A percentile compares a stretch with the other conserved stretches of the same genome.
These are phyloP conservation scores for Trametes punicea DNA, from an alignment of 768 basidiomycete species.

Conservation along the genomic window DNA sequence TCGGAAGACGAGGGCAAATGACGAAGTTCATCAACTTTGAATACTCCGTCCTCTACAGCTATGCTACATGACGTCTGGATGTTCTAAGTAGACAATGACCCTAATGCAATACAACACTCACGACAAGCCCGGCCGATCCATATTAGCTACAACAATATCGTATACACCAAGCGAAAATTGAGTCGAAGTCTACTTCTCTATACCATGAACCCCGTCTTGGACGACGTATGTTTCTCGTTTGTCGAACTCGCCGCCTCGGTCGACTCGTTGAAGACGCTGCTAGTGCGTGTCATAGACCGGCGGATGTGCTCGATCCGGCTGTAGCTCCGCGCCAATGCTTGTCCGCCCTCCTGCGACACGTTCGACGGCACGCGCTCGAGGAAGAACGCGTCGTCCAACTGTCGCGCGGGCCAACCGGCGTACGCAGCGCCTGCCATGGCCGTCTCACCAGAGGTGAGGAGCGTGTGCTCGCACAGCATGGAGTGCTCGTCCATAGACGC, in stretches of 20 bases:
- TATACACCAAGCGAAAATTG: too few species aligned
- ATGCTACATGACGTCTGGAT: too few species aligned
- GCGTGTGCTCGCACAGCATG: constrained; percentile 48
- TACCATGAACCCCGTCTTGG: constrained; percentile 1
- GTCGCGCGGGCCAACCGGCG: constrained; percentile 43
- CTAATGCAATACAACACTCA: too few species aligned
- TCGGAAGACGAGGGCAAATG: too few species aligned
- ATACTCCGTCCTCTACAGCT: too few species aligned
- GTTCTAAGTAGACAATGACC: too few species aligned
- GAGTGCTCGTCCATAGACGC: constrained; percentile 49
- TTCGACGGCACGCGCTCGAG: constrained; percentile 2
- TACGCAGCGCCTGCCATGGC: constrained; percentile 40
- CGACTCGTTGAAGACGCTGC: neutral
- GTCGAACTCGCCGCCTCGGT: neutral
- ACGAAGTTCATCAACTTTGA: too few species aligned
- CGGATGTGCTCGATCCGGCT: constrained; percentile 11
- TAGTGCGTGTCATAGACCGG: constrained; percentile 3
- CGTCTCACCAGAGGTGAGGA: constrained; percentile 45
- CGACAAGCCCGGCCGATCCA: too few species aligned
- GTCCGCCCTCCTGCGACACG: neutral
- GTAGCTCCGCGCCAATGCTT: constrained; percentile 1
- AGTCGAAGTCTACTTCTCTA: neutral
- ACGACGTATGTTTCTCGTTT: neutral
- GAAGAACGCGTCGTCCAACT: constrained; percentile 21
- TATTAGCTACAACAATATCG: too few species aligned